phyloP scores from a whole-genome alignment of 495 filamentous ascomycete genomes.

The Acidomyces sp. region DNA sequence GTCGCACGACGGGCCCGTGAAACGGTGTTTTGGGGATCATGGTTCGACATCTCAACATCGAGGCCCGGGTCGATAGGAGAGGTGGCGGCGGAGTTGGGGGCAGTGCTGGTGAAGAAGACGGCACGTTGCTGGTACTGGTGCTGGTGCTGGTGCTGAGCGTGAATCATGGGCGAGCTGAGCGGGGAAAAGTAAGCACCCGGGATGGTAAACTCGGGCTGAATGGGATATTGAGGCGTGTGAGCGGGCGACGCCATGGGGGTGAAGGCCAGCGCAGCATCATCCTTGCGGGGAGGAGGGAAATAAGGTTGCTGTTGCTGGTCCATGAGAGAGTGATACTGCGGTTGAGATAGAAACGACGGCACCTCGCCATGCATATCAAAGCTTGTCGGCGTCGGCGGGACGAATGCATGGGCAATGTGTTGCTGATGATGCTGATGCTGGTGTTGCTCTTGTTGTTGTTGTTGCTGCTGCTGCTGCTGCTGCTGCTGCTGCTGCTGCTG shows the following conservation, averaged over 20 bases:
- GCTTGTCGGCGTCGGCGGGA: slow-evolving; percentile 89
- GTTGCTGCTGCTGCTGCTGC: slow-evolving; percentile 4
- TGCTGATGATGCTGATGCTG: slow-evolving; percentile 10
- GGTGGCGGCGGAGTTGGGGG: slow-evolving; percentile 24
- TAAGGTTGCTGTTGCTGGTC: slow-evolving; percentile 45
- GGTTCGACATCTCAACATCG: slow-evolving; percentile 24
- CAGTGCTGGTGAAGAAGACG: slow-evolving; percentile 16
- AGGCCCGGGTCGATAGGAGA: slow-evolving; percentile 26
- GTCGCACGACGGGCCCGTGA: too few relatives aligned
- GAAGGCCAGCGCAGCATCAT: slow-evolving; percentile 72
- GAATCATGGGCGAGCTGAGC: slow-evolving; percentile 78
- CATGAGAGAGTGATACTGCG: too few relatives aligned
- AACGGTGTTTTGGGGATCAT: too few relatives aligned
- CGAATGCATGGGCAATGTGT: slow-evolving; percentile 20
- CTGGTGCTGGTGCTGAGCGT: slow-evolving; percentile 35
- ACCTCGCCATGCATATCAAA: slow-evolving; percentile 68
- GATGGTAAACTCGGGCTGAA: slow-evolving; percentile 65
- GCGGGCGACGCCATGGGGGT: slow-evolving; percentile 91
- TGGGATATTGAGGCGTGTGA: slow-evolving; percentile 75
- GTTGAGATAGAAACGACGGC: slow-evolving; percentile 41
- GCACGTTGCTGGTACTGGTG: too few relatives aligned
- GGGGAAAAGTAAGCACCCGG: slow-evolving; percentile 90
- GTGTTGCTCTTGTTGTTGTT: slow-evolving; percentile 2
- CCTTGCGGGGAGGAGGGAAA: slow-evolving; percentile 54
- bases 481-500: background rate